Percentiles rank a stretch among this genome's conserved stretches.
Evolutionary conservation across 129 eudicot species (phyloP).

Genomic region (Oenanthe sinensis): DNA sequence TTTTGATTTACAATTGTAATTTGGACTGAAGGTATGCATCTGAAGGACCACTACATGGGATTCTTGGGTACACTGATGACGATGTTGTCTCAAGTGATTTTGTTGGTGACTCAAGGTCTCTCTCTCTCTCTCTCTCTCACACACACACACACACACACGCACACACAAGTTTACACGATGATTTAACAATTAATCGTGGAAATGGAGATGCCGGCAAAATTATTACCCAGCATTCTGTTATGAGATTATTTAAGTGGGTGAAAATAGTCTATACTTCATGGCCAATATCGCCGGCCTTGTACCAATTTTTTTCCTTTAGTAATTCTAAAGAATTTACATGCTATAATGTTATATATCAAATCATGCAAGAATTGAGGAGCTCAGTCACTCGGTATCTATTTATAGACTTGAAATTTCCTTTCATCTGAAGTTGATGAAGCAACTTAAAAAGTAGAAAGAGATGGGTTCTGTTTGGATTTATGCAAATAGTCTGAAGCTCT

Average conservation of each 20-base stretch:
- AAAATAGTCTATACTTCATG: not conserved
- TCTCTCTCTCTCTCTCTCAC: not conserved
- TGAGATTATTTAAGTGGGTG: not conserved
- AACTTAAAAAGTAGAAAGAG: not conserved
- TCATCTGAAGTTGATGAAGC: not conserved
- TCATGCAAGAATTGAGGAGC: not conserved
- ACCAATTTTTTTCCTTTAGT: not conserved
- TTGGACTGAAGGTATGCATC: slow-evolving; percentile 59
- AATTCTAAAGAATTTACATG: not conserved
- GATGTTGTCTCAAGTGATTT: slow-evolving; percentile 98
- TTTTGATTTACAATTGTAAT: not conserved
- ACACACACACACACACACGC: not conserved
- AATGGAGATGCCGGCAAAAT: too few species aligned
- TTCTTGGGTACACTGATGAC: slow-evolving; percentile 93
- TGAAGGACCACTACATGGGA: slow-evolving; percentile 78
- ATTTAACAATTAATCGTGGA: not conserved
- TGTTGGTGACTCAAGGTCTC: slow-evolving; percentile 82
- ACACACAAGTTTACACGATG: not conserved
- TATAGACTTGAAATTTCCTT: not conserved
- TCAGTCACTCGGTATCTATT: not conserved
- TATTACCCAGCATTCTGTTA: not conserved
- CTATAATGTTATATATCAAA: not conserved
- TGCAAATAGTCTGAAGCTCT: not conserved
- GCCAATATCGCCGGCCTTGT: not conserved
- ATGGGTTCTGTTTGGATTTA: not conserved